These are phyloP conservation scores for Fusarium pseudocircinatum DNA, from an alignment of 2,329 filamentous ascomycete species.

Conservation along the genomic window DNA sequence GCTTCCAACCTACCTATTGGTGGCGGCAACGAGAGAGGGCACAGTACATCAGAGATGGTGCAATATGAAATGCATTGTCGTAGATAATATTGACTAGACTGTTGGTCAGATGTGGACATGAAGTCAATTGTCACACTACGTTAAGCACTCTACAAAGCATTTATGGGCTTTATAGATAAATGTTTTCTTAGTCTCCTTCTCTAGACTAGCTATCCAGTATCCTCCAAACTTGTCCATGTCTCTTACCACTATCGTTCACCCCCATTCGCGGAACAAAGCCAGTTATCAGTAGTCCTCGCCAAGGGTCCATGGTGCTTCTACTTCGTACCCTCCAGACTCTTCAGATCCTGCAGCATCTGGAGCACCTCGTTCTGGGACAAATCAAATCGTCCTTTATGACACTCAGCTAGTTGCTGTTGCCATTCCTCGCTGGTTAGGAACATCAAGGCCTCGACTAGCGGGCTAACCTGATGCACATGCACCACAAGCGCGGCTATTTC, in stretches of 20 bases:
- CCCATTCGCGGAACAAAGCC: fast-evolving
- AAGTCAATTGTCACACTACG: fast-evolving
- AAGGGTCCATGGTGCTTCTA: not conserved
- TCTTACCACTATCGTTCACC: fast-evolving
- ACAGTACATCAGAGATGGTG: not conserved
- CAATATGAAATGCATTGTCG: not conserved
- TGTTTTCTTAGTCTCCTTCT: too few relatives aligned
- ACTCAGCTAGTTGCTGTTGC: not conserved
- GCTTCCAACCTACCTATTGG: not conserved
- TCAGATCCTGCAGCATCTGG: not conserved
- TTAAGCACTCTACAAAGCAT: fast-evolving
- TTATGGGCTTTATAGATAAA: too few relatives aligned
- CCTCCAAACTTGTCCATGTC: fast-evolving
- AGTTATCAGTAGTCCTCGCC: fast-evolving
- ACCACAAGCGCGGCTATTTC: not conserved
- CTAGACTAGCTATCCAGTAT: fast-evolving
- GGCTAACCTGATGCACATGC: not conserved
- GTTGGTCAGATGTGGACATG: not conserved
- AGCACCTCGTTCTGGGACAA: not conserved
- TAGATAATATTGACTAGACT: not conserved
- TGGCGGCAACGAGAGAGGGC: too few relatives aligned
- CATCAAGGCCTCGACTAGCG: not conserved
- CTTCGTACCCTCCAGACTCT: not conserved
- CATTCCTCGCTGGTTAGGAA: not conserved
- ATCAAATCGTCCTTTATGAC: not conserved